These are phyloP conservation scores for Xylaria grammica DNA, from an alignment of 495 filamentous ascomycete genomes.

Conservation along the genomic window DNA sequence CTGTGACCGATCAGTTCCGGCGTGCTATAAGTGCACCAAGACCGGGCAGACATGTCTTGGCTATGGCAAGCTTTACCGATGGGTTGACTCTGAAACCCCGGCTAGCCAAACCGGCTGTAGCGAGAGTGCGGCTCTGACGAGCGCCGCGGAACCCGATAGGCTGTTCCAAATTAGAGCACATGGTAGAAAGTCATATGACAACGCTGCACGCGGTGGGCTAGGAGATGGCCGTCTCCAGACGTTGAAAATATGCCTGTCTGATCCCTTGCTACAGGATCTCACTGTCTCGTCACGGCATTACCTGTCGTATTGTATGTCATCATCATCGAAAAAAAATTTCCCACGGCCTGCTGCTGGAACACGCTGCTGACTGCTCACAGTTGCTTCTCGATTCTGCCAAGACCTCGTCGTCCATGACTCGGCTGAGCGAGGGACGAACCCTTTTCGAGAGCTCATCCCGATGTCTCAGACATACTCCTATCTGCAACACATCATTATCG, in stretches of 20 bases:
- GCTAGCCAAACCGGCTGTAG: not conserved
- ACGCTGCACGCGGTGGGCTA: not conserved
- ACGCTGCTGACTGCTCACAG: slow-evolving; percentile 35
- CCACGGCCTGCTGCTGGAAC: not conserved
- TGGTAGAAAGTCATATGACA: not conserved
- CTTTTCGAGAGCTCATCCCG: slow-evolving; percentile 55
- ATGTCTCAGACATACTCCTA: slow-evolving; percentile 50
- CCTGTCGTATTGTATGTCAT: slow-evolving; percentile 21
- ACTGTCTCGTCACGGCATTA: slow-evolving; percentile 19
- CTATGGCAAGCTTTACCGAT: slow-evolving; percentile 48
- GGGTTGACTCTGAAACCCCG: slow-evolving; percentile 36
- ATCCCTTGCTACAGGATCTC: slow-evolving; percentile 26
- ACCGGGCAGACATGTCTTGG: slow-evolving; percentile 55
- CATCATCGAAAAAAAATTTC: too few relatives aligned
- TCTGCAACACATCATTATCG: slow-evolving; percentile 56
- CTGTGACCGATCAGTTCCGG: slow-evolving; percentile 57
- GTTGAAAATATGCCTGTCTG: slow-evolving; percentile 5
- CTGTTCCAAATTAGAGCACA: not conserved
- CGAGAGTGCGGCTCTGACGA: not conserved
- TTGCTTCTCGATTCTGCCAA: slow-evolving; percentile 56
- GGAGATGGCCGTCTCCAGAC: slow-evolving; percentile 15
- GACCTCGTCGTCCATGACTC: slow-evolving; percentile 59
- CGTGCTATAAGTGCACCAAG: slow-evolving; percentile 55
- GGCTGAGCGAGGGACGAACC: slow-evolving; percentile 48
- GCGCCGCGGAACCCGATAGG: not conserved